phyloP scores from a whole-genome alignment of 179 eudicot species.

The Spergularia azorica region DNA sequence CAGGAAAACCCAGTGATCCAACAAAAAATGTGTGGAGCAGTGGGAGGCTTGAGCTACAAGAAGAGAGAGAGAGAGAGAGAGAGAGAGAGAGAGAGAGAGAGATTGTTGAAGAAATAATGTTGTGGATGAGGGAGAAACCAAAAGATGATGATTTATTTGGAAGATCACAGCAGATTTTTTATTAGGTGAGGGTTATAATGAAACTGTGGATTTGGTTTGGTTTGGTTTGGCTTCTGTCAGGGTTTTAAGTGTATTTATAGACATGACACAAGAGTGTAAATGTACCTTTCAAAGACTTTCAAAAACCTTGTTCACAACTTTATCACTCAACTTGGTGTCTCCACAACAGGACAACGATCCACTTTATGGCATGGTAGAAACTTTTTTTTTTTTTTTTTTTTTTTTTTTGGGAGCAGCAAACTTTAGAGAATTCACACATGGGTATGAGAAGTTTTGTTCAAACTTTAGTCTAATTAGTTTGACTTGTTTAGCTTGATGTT shows the following conservation, averaged over 20 bases:
- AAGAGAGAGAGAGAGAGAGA: too few species aligned
- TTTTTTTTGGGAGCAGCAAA: neutral
- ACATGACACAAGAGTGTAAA: neutral
- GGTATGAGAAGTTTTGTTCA: neutral
- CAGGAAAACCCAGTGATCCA: conserved; percentile 24
- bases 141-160: neutral
- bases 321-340: neutral
- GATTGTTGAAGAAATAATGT: conserved; percentile 14
- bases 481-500: neutral
- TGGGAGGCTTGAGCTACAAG: conserved; percentile 2
- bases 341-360: conserved; percentile 27
- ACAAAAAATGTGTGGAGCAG: conserved; percentile 29
- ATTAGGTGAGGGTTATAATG: conserved; percentile 13
- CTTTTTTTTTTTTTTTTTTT: too few species aligned
- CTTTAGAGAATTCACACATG: conserved; percentile 17
- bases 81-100: neutral
- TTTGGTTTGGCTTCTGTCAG: conserved; percentile 17
- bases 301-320: conserved; percentile 28
- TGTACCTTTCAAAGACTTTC: conserved; percentile 14
- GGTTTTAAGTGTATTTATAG: conserved; percentile 37
- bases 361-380: conserved; percentile 26
- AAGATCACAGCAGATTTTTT: conserved; percentile 28
- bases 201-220: conserved; percentile 19
- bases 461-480: neutral
- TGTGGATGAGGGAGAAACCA: neutral